Evolutionary conservation across 169 alveolate species (phyloP), one percentile per base, ranked within the genome.

Genomic region (Plasmodium malariae): DNA sequence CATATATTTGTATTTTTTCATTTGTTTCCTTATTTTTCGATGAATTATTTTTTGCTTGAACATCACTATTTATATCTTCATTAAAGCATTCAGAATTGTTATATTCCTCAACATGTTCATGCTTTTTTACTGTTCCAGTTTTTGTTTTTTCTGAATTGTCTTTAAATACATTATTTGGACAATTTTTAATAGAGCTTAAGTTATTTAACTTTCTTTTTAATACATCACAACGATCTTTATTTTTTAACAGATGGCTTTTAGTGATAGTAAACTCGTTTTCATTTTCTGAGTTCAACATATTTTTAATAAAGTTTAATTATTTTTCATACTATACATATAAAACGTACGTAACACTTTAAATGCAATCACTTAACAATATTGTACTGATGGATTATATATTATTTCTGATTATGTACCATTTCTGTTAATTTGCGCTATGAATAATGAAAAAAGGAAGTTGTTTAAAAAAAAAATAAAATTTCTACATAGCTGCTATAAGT

Each of bases 281-380:
- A 67, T 34, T 32, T 67, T 80, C 40, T 49, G 83, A 30, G 36
- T 78, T 48, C 36, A 37, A 4, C 89, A 78, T 78, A 55, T 49
- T 63, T 65, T 63, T 48, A 28, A 57, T 14, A 1, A 34, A 19
- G 19, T 51, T 6, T 6, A 51, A 40, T 40, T 40, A 51, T 51
- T 6, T 51, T 51, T 51, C 62, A 51, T 51, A 51, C 14, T 9
- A 9, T 6, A 6, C 14, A 51, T 51, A 51, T 3, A 51, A 51
- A 6, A 51, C 21, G 4, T 51, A n/a, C 21, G 62, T 40, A 5
- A 9, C 9, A 40, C 9, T 40, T 9, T 40, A 6, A 40, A 40
- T 9, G 51, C 51, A 40, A 40, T 5, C 5, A 40, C 51, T n/a
- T n/a, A n/a, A 40, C 51, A 40, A 6, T 6, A 40, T 40, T 40